Base-by-base conservation (phyloP, 2,329 filamentous ascomycete genomes). In the Scedosporium boydii region DNA sequence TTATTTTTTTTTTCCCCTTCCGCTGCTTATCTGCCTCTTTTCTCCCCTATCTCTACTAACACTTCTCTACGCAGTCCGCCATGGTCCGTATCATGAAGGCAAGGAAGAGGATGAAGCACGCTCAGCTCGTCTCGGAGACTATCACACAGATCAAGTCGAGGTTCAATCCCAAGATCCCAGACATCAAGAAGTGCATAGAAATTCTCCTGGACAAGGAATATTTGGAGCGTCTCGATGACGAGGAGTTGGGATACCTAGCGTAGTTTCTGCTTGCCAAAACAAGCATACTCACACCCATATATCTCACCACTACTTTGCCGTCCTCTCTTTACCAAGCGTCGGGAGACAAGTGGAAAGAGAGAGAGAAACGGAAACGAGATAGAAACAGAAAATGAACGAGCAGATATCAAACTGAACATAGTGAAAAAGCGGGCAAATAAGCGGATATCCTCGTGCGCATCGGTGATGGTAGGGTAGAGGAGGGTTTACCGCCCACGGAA, bases 61-160 rank as follows among this genome's bases (percentile, higher is more conserved):
- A 10, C 57, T 34, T 18, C 2, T 51, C 41, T 63, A 10, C 9
- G 10, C 34, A 99, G 93, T 98, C 95, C 65, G 93, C 93, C 26
- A 98, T 99, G 74, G 95, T 99, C 63, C 91, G 95, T 71, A 97
- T 99, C 79, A 99, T 99, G 95, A 99, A 99, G 81, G 96, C 93
- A 3, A 89, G 95, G 65, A 98, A 99, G 86, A 91, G 89, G 79
- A 96, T 98, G 91, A 98, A 97, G 85, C 93, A 99, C 77, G 87
- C 88, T 65, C 89, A 95, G 72, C 87, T 99, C 12, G 92, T 99
- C 62, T 88, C 91, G 71, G 95, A 99, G 77, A 96, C 93, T 26
- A 98, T 99, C 74, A 89, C 88, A 71, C 95, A 98, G 76, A 97
- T 99, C 74, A 91, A 90, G 73, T 87, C 87, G 51, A 90, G 95